phyloP scores from a whole-genome alignment of 2,329 filamentous ascomycete genomes.

The Thielaviopsis cerberus region DNA sequence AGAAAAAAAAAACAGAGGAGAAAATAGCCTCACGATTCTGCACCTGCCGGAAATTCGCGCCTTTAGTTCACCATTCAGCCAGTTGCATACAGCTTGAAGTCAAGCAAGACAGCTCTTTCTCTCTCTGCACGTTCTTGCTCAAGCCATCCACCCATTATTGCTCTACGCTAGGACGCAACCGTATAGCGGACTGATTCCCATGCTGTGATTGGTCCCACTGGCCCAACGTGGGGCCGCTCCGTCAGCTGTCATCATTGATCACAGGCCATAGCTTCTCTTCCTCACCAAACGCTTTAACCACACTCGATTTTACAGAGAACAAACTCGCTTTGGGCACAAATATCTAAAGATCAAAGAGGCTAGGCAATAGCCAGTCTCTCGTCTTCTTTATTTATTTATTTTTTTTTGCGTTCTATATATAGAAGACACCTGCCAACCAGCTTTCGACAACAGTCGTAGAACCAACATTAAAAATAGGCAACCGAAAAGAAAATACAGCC shows the following conservation, averaged over 20 bases:
- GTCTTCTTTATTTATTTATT: not conserved
- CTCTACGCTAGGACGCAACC: not conserved
- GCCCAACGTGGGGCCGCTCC: not conserved
- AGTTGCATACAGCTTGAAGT: not conserved
- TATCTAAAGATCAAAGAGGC: not conserved
- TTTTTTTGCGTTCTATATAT: not conserved
- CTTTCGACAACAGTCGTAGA: not conserved
- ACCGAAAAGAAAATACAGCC: not conserved
- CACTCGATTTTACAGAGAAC: too few species aligned
- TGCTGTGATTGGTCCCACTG: not conserved
- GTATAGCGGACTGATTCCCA: not conserved
- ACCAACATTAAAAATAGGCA: not conserved
- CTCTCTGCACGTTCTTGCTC: not conserved
- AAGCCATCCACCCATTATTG: not conserved
- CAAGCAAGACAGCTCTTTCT: not conserved
- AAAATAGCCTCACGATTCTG: not conserved
- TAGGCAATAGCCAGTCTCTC: not conserved
- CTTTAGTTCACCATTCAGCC: not conserved
- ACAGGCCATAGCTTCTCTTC: not conserved
- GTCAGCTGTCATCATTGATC: not conserved
- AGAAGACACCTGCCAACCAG: not conserved
- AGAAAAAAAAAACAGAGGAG: not conserved
- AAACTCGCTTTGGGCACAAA: too few species aligned
- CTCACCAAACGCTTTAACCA: too few species aligned
- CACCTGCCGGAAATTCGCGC: not conserved